Conservation (phyloP, 1,284 basidiomycete genomes). For the Ceratobasidium sp. region DNA sequence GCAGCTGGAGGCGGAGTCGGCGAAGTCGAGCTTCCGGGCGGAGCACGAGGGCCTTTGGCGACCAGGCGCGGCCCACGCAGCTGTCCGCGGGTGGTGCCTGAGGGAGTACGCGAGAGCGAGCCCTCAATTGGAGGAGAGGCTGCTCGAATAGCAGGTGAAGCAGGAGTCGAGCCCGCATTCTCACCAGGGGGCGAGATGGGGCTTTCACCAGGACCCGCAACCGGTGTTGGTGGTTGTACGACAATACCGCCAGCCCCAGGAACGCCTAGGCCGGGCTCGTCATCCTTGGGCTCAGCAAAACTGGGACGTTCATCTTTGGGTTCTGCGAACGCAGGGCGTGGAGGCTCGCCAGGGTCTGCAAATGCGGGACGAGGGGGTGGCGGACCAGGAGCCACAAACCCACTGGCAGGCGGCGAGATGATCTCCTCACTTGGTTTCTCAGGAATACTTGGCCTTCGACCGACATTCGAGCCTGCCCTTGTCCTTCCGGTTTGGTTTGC, state of each 20-base stretch:
- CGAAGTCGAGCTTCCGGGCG: constrained; percentile 5
- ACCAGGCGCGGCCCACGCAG: constrained; percentile 34
- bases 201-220: neutral
- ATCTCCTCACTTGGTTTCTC: constrained; percentile 52
- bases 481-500: constrained; percentile 33
- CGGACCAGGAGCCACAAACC: constrained; percentile 53
- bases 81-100: constrained; percentile 47
- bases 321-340: constrained; percentile 17
- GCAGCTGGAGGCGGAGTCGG: constrained; percentile 3
- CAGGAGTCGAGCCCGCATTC: no score
- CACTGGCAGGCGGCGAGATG: constrained; percentile 47
- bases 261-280: constrained; percentile 1
- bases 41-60: constrained; percentile 26
- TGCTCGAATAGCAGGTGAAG: constrained; percentile 28
- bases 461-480: constrained; percentile 21
- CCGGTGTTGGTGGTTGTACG: constrained; percentile 27
- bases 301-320: constrained; percentile 19
- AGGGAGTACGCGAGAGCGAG: constrained; percentile 52
- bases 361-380: constrained; percentile 32
- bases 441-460: constrained; percentile 46
- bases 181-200: constrained; percentile 1
- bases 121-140: constrained; percentile 39
- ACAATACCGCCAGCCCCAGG: constrained; percentile 7
- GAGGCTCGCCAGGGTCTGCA: constrained; percentile 30
- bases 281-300: constrained; percentile 29